These are phyloP conservation scores for Boletellus emodensis DNA, from an alignment of 768 basidiomycete genomes.

Conservation along the genomic window DNA sequence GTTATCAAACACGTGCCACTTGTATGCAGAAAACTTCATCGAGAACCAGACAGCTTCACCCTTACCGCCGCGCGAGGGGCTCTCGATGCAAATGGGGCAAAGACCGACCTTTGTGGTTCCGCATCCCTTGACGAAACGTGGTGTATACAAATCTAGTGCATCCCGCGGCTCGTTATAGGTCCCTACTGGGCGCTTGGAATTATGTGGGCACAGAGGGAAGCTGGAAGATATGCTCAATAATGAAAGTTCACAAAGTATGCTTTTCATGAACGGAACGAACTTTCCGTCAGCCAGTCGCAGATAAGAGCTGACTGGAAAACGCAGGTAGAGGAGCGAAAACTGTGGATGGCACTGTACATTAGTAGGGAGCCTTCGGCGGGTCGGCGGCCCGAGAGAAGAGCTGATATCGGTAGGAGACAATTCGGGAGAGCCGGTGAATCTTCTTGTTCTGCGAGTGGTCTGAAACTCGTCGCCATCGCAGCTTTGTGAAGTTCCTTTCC, in stretches of 20 bases:
- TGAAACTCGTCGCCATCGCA: constrained; percentile 9
- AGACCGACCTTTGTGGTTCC: constrained; percentile 68
- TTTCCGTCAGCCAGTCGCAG: constrained; percentile 36
- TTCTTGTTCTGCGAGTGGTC: constrained; percentile 12
- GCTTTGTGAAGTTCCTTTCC: constrained; percentile 12
- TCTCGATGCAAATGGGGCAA: constrained; percentile 74
- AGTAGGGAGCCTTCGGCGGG: constrained; percentile 49
- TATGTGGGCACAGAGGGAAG: constrained; percentile 12
- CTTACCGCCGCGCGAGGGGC: constrained; percentile 55
- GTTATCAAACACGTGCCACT: constrained; percentile 51
- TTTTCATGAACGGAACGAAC: constrained; percentile 32
- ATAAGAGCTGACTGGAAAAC: constrained; percentile 63
- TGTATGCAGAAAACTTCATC: constrained; percentile 80
- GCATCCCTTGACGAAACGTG: constrained; percentile 68
- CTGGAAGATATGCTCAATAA: constrained; percentile 9
- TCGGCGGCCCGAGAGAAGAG: constrained; percentile 1
- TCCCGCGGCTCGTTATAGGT: constrained; percentile 57
- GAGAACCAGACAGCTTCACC: constrained; percentile 65
- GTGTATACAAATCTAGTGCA: constrained; percentile 69
- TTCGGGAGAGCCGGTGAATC: not conserved
- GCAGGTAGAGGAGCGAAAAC: constrained; percentile 65
- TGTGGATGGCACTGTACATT: constrained; percentile 41
- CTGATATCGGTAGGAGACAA: not conserved
- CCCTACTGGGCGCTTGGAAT: constrained; percentile 35
- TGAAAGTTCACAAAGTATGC: not conserved